Base-by-base conservation (phyloP, 2,329 filamentous ascomycete species). In the Cordyceps cateniannulata region DNA sequence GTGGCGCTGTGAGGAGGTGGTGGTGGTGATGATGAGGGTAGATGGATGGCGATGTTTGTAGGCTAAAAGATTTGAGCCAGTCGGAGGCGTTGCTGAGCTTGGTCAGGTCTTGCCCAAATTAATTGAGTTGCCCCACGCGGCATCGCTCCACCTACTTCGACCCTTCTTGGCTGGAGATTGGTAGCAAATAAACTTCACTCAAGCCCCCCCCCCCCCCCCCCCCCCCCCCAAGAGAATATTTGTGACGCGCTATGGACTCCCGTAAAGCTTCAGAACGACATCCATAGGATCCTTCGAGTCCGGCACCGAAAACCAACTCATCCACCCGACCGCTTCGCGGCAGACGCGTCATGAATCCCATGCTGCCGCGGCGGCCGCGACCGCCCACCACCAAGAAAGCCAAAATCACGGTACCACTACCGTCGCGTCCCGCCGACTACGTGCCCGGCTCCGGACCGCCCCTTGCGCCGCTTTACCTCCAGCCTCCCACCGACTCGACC, bases 401-500 rank as follows among this genome's bases (percentile, higher is more conserved):
- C 47, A 45, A 24, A 24, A 51, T 59, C 16, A n/a, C 24, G 20
- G 53, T 61, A 12, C 35, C 24, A 8, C 35, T 61, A 7, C 44
- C 59, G 8, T 56, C 52, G 9, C 59, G 52, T 40, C 59, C 59
- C 62, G 51, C 66, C 65, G 66, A 67, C 14, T 83, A 84, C 65
- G 68, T 73, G 1, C 76, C 76, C 3, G 78, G 79, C 40, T 76
- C 76, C 8, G 79, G 80, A 0, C 82, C 82, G 0, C 73, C 77
- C 0, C 69, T 80, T 2, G 76, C 76, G 3, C 77, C 76, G 10
- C 71, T 85, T 18, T 68, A 74, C n/a, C 70, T 85, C 7, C 69
- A 78, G 3, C 82, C 79, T 3, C 68, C 73, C 1, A 70, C 76
- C 67, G 80, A 85, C 65, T 77, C 78, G 48, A 79, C 79, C 9